phyloP scores from a whole-genome alignment of 1,284 basidiomycete genomes.

The Papiliotrema flavescens region DNA sequence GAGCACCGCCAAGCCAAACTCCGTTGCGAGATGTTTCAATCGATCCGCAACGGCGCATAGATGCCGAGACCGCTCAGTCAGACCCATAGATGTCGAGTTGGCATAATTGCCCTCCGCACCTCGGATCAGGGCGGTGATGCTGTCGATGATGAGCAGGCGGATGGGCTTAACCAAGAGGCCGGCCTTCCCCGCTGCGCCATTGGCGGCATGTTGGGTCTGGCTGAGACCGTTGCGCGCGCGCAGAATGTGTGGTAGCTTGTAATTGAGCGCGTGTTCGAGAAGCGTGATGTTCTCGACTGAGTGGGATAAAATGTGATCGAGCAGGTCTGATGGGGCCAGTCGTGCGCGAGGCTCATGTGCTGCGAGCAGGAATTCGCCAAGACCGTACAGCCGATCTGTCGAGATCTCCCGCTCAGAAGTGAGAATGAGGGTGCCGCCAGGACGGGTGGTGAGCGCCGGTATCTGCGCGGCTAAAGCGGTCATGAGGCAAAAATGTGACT shows the following conservation, averaged over 20 bases:
- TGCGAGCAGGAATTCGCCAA: constrained; percentile 32
- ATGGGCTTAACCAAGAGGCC: constrained; percentile 22
- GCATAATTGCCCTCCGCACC: constrained; percentile 24
- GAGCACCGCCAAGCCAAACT: constrained; percentile 65
- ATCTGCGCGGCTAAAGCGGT: constrained; percentile 71
- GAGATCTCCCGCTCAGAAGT: constrained; percentile 69
- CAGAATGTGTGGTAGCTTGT: constrained; percentile 61
- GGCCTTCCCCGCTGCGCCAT: background rate
- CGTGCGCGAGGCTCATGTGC: constrained; percentile 9
- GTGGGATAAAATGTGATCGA: constrained; percentile 66
- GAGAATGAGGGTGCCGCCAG: constrained; percentile 63
- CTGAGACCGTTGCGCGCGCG: background rate
- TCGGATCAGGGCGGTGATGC: constrained; percentile 75
- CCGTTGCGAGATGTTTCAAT: constrained; percentile 65
- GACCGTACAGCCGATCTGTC: constrained; percentile 58
- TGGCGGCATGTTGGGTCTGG: background rate
- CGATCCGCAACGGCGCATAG: constrained; percentile 63
- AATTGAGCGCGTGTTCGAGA: constrained; percentile 65
- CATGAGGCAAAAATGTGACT: constrained; percentile 79
- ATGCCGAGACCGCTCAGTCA: constrained; percentile 65
- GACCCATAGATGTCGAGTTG: constrained; percentile 48
- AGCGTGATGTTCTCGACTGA: constrained; percentile 58
- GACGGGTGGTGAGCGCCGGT: constrained; percentile 54
- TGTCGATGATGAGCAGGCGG: constrained; percentile 71
- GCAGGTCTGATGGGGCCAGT: constrained; percentile 29